phyloP scores from a whole-genome alignment of 805 yeast genomes.

The Candida nitratophila region DNA sequence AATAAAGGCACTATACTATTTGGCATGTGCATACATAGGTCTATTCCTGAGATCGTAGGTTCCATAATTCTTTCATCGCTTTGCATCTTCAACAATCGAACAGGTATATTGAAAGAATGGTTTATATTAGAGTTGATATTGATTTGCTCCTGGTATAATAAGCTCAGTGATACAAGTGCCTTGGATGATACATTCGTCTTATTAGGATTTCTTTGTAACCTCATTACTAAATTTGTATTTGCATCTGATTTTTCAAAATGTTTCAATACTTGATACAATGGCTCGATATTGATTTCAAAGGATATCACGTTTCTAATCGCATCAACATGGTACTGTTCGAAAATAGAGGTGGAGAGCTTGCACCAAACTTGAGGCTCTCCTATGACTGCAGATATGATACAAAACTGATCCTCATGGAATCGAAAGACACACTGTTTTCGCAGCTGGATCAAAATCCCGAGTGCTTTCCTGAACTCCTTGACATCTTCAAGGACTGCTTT shows the following conservation, averaged over 20 bases:
- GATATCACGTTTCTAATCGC: constrained; percentile 46
- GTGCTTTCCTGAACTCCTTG: constrained; percentile 14
- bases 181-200: constrained; percentile 4
- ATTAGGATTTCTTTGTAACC: constrained; percentile 38
- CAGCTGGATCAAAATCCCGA: constrained; percentile 28
- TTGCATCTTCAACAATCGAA: constrained; percentile 48
- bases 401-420: constrained; percentile 43
- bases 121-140: constrained; percentile 38
- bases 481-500: constrained; percentile 18
- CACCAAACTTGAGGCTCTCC: constrained; percentile 69
- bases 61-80: constrained; percentile 50
- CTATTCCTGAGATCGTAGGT: constrained; percentile 53
- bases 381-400: constrained; percentile 43
- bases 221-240: constrained; percentile 38
- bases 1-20: constrained; percentile 45
- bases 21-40: constrained; percentile 47
- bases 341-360: constrained; percentile 38
- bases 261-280: constrained; percentile 47
- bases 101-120: constrained; percentile 68
- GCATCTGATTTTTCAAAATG: constrained; percentile 49
- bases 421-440: constrained; percentile 51
- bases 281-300: constrained; percentile 58
- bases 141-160: constrained; percentile 45
- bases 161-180: constrained; percentile 43
- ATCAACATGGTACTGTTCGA: constrained; percentile 43